Base-by-base conservation (phyloP, 768 basidiomycete species). In the Russula virescens region DNA sequence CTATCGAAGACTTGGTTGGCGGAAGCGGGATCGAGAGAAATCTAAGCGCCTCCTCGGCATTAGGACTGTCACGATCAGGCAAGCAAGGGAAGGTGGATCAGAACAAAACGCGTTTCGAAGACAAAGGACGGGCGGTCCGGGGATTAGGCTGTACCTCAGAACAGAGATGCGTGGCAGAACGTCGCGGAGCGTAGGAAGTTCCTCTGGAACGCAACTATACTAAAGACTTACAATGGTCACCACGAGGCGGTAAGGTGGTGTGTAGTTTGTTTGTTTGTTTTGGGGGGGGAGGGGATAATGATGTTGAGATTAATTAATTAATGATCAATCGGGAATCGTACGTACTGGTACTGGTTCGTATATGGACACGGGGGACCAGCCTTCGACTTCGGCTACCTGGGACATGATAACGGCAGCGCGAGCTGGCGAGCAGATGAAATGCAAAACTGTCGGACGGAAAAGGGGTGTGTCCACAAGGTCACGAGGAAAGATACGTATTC, bases 301-400 rank as follows among this genome's bases (percentile, higher is more conserved):
- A n/a, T n/a, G n/a, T 3, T 31, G 31, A 31, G 31, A 31, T 31
- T 31, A 31, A n/a, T n/a, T n/a, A n/a, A n/a, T n/a, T n/a, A n/a
- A n/a, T 31, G 31, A 31, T 31, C 31, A 31, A 3, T 31, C 31
- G 31, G n/a, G 31, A 31, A 31, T 8, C 8, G 49, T 55, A 23
- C 84, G 60, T 53, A 92, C 91, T 61, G 91, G 92, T 65, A 94
- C 89, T 1, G 94, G 94, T 74, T 95, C 93, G 68, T 87, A 96
- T 47, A 94, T 83, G 1, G 83, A 79, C 49, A 76, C 75, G 5
- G 93, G 88, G 9, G 75, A 69, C 90, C 92, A 93, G 11, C 70
- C 78, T 3, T 76, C 70, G 13, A 82, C 72, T 53, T 77, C 70
- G 4, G 76, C 70, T 14, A 88, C 79, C 71, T 94, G 87, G 38